phyloP scores from a whole-genome alignment of 202 grass and related monocot genomes.

The Zizania palustris region DNA sequence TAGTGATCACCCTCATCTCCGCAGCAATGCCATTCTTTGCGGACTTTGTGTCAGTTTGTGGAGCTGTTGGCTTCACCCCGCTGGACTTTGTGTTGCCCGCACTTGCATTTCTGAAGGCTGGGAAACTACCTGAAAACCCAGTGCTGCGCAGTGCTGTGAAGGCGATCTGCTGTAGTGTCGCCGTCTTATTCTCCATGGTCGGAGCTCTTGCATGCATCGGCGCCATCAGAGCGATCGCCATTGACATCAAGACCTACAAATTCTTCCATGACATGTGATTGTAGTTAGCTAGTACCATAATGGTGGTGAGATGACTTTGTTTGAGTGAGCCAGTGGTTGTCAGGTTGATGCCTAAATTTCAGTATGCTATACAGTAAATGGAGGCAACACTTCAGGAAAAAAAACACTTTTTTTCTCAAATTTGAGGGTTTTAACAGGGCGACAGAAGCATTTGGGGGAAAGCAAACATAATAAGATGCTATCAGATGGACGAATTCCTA shows the following conservation, averaged over 20 bases:
- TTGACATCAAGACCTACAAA: slow-evolving; percentile 64
- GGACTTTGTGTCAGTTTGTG: slow-evolving; percentile 81
- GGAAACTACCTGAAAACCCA: slow-evolving; percentile 43
- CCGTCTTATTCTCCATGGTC: slow-evolving; percentile 50
- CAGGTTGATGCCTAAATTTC: neutral
- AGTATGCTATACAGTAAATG: neutral
- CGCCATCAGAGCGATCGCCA: slow-evolving; percentile 62
- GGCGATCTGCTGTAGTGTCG: slow-evolving; percentile 26
- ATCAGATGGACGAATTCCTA: neutral
- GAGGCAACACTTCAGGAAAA: neutral
- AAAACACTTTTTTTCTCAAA: neutral
- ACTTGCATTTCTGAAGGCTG: slow-evolving; percentile 58
- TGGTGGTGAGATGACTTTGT: neutral
- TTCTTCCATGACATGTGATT: slow-evolving; percentile 82
- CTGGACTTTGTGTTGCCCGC: slow-evolving; percentile 79
- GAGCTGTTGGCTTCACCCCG: slow-evolving; percentile 81
- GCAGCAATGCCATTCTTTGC: slow-evolving; percentile 82
- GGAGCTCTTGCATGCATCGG: slow-evolving; percentile 65
- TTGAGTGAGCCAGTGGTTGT: neutral
- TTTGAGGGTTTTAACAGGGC: neutral
- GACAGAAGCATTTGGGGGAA: slow-evolving; percentile 4
- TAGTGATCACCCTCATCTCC: slow-evolving; percentile 51
- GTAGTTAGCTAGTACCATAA: neutral
- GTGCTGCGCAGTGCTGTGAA: slow-evolving; percentile 33
- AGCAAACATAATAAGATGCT: neutral